Conservation (phyloP, 2,329 filamentous ascomycete genomes). For the Neopestalotiopsis clavispora region DNA sequence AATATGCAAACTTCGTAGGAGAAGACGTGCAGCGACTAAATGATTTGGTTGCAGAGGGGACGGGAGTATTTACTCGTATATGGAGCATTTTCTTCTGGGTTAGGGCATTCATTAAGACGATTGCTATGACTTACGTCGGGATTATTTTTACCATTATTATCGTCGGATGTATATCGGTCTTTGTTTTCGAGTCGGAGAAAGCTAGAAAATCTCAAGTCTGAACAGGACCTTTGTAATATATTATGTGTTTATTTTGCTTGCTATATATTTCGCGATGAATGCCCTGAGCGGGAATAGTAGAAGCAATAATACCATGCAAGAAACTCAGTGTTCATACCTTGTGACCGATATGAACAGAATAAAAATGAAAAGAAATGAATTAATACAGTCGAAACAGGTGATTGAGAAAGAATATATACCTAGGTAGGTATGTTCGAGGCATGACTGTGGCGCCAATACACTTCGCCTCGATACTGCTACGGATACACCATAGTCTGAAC, state of each 20-base stretch:
- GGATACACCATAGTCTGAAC: too few species aligned
- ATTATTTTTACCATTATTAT: background rate
- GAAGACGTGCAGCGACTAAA: constrained; percentile 6
- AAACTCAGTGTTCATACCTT: too few species aligned
- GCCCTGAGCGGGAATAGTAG: too few species aligned
- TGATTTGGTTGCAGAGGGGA: background rate
- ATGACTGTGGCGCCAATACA: too few species aligned
- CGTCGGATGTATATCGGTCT: background rate
- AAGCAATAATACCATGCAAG: too few species aligned
- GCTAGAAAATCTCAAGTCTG: background rate
- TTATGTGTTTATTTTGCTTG: background rate
- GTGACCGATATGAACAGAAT: too few species aligned
- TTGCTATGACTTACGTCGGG: constrained; percentile 7
- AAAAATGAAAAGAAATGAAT: too few species aligned
- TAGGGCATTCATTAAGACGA: background rate
- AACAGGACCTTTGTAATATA: background rate
- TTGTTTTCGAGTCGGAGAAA: constrained; percentile 2
- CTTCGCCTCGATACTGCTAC: too few species aligned
- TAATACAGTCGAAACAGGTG: too few species aligned
- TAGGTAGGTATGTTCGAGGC: too few species aligned
- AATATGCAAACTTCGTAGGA: constrained; percentile 7
- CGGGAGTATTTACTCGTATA: background rate
- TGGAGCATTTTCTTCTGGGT: constrained; percentile 9
- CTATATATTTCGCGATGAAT: too few species aligned
- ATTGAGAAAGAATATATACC: too few species aligned